phyloP scores from a whole-genome alignment of 495 filamentous ascomycete genomes.

The Poronia punctata region DNA sequence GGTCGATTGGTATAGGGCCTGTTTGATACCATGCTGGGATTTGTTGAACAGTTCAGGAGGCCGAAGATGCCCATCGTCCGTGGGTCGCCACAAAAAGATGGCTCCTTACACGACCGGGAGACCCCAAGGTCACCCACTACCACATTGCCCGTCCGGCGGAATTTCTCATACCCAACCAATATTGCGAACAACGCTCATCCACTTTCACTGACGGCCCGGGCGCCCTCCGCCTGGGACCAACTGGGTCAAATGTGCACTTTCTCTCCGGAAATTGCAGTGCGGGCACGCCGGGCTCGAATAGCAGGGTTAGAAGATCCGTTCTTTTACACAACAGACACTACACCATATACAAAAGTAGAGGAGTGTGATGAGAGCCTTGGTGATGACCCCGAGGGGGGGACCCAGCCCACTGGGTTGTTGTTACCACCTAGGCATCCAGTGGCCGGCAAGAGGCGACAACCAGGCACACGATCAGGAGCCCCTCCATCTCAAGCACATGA shows the following conservation, averaged over 20 bases:
- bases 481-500: slow-evolving; percentile 15
- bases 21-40: slow-evolving; percentile 21
- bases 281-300: slow-evolving; percentile 7
- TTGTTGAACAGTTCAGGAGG: slow-evolving; percentile 22
- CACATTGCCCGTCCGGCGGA: slow-evolving; percentile 19
- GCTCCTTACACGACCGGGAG: slow-evolving; percentile 1
- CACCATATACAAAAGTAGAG: slow-evolving; percentile 12
- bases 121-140: slow-evolving; percentile 3
- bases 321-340: slow-evolving; percentile 17
- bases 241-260: slow-evolving; percentile 23
- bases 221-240: slow-evolving; percentile 21
- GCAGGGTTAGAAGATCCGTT: slow-evolving; percentile 21
- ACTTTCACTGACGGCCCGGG: slow-evolving; percentile 1
- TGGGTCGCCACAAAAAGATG: slow-evolving; percentile 12
- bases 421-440: background rate
- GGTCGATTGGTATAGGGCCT: background rate
- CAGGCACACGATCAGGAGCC: slow-evolving; percentile 14
- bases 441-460: slow-evolving; percentile 16
- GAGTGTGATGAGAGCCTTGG: slow-evolving; percentile 5
- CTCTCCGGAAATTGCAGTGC: slow-evolving; percentile 12
- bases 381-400: background rate
- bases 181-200: slow-evolving; percentile 5
- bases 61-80: slow-evolving; percentile 15
- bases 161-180: slow-evolving; percentile 26
- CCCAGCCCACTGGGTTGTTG: slow-evolving; percentile 5